Base-by-base conservation (phyloP, 805 yeast genomes). In the Metschnikowia shivogae region DNA sequence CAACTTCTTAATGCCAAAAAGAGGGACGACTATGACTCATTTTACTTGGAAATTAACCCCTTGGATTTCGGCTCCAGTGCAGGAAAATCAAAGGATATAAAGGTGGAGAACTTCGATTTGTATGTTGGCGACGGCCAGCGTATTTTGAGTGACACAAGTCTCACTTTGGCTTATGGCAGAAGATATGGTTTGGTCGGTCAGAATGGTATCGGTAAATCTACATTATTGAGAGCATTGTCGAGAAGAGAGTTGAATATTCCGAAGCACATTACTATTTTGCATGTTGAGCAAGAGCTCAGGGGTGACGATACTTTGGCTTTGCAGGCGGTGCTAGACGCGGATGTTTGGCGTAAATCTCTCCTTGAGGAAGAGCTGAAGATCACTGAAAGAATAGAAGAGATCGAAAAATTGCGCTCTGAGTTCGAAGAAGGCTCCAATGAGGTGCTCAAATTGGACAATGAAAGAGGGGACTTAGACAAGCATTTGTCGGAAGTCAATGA, bases 191-290 rank as follows among this genome's bases (percentile, higher is more conserved):
- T 93, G 43, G 97, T 93, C 36, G 99, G 99, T 67, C 95, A 90
- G 63, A 93, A 93, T 72, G 99, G 99, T 92, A 90, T 93, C 56
- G 99, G 99, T 83, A 93, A 93, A 66, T 90, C 98, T 36, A 93
- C 99, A 0, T 70, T 93, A 43, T 73, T 93, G 62, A 78, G 88
- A 55, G 99, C 99, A 0, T 72, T 93, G 43, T 84, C 97, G 1
- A 80, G 95, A 64, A 84, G 99, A 78, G 99, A 93, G 62, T 74
- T 93, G 56, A 82, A 89, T 46, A 85, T 93, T 56, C 98, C 99
- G 11, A 89, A 87, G 57, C 98, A 93, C 64, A 92, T 93, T 52
- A 87, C 98, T 1, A 87, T 93, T 65, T 74, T 93, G 56, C 97
- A 93, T 60, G 99, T 93, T 46, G 99, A 93, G 65, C 99, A 93